phyloP scores from a whole-genome alignment of 163 green algal species.

The Prototheca wickerhamii region DNA sequence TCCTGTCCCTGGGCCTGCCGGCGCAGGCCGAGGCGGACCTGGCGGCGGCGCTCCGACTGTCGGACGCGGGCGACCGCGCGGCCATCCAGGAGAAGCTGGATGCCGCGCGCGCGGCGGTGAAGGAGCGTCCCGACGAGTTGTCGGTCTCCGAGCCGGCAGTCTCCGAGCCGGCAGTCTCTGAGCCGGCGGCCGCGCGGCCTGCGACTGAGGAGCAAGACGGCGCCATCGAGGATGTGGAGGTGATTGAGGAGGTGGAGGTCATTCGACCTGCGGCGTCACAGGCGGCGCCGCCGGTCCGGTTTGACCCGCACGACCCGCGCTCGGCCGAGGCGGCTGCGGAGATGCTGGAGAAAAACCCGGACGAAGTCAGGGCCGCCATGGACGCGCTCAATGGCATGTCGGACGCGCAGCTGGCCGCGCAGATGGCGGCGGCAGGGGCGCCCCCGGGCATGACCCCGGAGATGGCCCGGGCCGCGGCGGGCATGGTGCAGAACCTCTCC shows the following conservation, averaged over 20 bases:
- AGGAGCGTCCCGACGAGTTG: neutral
- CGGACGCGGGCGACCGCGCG: slow-evolving; percentile 12
- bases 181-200: neutral
- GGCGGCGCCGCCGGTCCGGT: neutral
- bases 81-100: slow-evolving; percentile 26
- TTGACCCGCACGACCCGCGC: neutral
- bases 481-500: slow-evolving; percentile 21
- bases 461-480: slow-evolving; percentile 30
- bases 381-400: slow-evolving; percentile 21
- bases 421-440: slow-evolving; percentile 8
- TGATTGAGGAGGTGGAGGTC: neutral
- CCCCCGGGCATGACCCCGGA: slow-evolving; percentile 30
- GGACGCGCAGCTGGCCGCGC: slow-evolving; percentile 20
- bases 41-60: slow-evolving; percentile 25
- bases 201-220: neutral
- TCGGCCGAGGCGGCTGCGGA: neutral
- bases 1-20: slow-evolving; percentile 25
- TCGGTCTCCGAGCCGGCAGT: neutral
- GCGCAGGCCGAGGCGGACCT: slow-evolving; percentile 43
- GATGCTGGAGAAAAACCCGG: slow-evolving; percentile 21
- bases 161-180: neutral
- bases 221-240: neutral
- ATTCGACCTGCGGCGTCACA: neutral
- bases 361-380: slow-evolving; percentile 18
- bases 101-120: slow-evolving; percentile 1